Conservation (phyloP, 164 flowering plant genomes). For the Piper longum region DNA sequence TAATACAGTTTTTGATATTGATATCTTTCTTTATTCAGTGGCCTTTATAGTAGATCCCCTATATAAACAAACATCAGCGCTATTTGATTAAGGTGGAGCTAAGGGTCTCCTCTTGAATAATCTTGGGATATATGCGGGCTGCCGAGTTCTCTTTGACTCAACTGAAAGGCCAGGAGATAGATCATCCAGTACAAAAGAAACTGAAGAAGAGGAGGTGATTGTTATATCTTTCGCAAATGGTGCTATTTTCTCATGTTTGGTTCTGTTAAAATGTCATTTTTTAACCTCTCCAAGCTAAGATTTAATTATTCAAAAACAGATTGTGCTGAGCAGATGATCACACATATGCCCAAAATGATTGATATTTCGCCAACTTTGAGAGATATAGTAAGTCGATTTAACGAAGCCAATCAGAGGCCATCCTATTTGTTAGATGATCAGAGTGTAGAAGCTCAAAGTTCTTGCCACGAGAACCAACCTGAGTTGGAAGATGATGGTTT, state of each 20-base stretch:
- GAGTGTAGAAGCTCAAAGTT: constrained; percentile 20
- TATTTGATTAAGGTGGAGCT: constrained; percentile 98
- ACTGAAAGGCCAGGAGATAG: constrained; percentile 69
- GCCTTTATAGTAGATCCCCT: constrained; percentile 95
- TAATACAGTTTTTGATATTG: neutral
- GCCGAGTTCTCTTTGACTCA: constrained; percentile 91
- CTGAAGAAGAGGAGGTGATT: constrained; percentile 30
- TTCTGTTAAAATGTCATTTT: neutral
- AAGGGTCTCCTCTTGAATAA: constrained; percentile 87
- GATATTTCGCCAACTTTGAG: constrained; percentile 78
- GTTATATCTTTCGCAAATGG: constrained; percentile 81
- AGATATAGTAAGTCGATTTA: constrained; percentile 46
- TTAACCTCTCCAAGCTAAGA: neutral
- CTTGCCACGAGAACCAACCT: constrained; percentile 4
- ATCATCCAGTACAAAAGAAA: constrained; percentile 16
- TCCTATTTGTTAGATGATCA: constrained; percentile 20
- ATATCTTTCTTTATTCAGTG: constrained; percentile 24
- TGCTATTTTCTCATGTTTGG: constrained; percentile 16
- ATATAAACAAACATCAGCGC: constrained; percentile 93
- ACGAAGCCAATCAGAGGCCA: constrained; percentile 54
- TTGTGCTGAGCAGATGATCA: constrained; percentile 54
- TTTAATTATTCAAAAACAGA: constrained; percentile 27
- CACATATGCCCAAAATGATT: constrained; percentile 27
- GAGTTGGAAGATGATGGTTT: constrained; percentile 19
- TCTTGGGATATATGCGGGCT: constrained; percentile 83